Evolutionary conservation across 192 early-diverging fungal species (phyloP).

Genomic region (Haplosporangium gracile): DNA sequence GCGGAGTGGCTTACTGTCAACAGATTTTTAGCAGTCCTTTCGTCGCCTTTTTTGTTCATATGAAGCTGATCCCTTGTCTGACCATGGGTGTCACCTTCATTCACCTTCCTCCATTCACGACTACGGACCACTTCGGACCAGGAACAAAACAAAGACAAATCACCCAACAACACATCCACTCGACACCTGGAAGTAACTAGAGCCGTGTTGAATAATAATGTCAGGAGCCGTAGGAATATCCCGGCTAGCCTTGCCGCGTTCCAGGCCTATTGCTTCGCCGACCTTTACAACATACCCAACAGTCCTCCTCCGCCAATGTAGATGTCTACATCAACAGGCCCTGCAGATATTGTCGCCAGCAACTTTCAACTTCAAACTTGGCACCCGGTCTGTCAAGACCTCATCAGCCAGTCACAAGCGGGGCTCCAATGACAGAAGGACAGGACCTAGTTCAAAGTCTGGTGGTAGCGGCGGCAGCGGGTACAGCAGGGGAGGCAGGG

Average conservation of each 20-base stretch:
- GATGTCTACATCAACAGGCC: neutral
- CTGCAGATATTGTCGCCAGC: neutral
- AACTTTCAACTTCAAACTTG: neutral
- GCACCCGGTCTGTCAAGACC: slow-evolving; percentile 15
- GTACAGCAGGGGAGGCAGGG: neutral
- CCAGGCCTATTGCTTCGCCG: neutral
- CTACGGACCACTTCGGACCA: neutral
- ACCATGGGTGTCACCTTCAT: neutral
- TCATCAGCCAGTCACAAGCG: slow-evolving; percentile 14
- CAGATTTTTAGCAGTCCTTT: neutral
- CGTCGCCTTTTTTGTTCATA: neutral
- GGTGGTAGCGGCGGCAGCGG: neutral
- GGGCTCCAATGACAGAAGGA: neutral
- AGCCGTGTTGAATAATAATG: slow-evolving; percentile 11
- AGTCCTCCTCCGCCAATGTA: neutral
- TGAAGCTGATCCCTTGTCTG: neutral
- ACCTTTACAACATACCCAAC: neutral
- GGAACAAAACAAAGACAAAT: neutral
- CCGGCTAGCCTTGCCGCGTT: neutral
- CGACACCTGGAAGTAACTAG: neutral
- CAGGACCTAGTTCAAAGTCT: neutral
- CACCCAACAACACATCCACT: neutral
- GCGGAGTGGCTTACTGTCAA: slow-evolving; percentile 7
- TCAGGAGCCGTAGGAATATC: slow-evolving; percentile 43
- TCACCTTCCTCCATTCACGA: neutral